These are phyloP conservation scores for Xylaria hypoxylon DNA, from an alignment of 2,329 filamentous ascomycete species.

Conservation along the genomic window DNA sequence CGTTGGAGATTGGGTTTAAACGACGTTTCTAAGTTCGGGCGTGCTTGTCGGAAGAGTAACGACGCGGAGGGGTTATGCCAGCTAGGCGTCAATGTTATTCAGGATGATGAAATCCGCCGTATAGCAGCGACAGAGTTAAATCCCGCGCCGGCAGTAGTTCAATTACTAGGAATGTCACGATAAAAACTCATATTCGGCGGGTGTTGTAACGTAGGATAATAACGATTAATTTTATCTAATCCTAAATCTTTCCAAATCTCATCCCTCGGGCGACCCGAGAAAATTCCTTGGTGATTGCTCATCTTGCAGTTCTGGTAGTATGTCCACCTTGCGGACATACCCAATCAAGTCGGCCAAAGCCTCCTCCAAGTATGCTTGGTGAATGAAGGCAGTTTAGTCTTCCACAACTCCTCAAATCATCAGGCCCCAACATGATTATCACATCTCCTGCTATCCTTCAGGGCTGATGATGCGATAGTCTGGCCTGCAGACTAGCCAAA, in stretches of 20 bases:
- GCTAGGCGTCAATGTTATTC: not conserved
- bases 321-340: no score
- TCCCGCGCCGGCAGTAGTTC: not conserved
- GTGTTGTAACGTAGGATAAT: not conserved
- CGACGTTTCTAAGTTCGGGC: constrained; percentile 51
- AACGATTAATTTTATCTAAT: not conserved
- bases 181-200: not conserved
- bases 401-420: not conserved
- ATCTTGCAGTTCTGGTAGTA: no score
- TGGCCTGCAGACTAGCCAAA: not conserved
- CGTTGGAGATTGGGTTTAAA: constrained; percentile 72
- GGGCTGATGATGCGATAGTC: not conserved
- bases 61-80: not conserved
- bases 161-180: not conserved
- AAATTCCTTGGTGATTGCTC: not conserved
- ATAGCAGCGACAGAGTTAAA: not conserved
- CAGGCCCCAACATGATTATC: not conserved
- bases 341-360: not conserved
- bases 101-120: not conserved
- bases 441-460: not conserved
- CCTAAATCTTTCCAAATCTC: not conserved
- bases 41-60: no score
- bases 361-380: not conserved
- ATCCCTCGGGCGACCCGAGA: not conserved
- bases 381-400: not conserved